Base-by-base conservation (phyloP, 257 asterid species). In the Paulownia fortunei region DNA sequence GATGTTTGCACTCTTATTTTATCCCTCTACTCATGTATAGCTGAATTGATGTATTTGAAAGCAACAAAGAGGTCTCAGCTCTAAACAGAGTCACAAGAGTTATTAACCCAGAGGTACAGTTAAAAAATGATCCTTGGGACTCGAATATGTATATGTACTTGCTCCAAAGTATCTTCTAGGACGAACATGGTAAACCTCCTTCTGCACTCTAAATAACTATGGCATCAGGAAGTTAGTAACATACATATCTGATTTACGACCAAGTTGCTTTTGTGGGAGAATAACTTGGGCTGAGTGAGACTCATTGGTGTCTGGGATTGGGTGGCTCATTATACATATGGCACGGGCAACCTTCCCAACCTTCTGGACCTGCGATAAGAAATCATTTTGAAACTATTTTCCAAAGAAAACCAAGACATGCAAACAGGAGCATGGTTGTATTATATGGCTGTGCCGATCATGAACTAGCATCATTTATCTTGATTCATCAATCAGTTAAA, bases 221-320 rank as follows among this genome's bases (percentile, higher is more conserved):
- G n/a, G n/a, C n/a, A 47, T 47, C 54, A 47, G 24, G 63, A 72
- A 52, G 72, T 68, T 63, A 76, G 76, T 11, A 49, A 58, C 97
- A 26, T 86, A 95, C 99, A 95, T 95, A 80, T 95, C 99, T 32
- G 99, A 93, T 89, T 90, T 89, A 74, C 98, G 97, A 59, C 97
- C 98, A 72, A 95, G 96, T 87, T 95, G 99, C 90, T 95, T 95
- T 85, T 95, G 99, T 30, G 99, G 99, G 81, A 95, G 78, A 83
- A 95, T 95, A 68, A 95, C 98, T 88, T 95, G 99, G 74, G 89
- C 96, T 0, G 99, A 95, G 90, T 95, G 99, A 44, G 98, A 93
- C 47, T 95, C 97, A 5, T 93, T 85, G 37, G 99, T 95, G 82
- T 95, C 88, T 0, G 97, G 99, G 75, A 95, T 95, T 2, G 98